Evolutionary conservation across 495 filamentous ascomycete genomes (phyloP).

Genomic region (Trichoderma erinaceum): DNA sequence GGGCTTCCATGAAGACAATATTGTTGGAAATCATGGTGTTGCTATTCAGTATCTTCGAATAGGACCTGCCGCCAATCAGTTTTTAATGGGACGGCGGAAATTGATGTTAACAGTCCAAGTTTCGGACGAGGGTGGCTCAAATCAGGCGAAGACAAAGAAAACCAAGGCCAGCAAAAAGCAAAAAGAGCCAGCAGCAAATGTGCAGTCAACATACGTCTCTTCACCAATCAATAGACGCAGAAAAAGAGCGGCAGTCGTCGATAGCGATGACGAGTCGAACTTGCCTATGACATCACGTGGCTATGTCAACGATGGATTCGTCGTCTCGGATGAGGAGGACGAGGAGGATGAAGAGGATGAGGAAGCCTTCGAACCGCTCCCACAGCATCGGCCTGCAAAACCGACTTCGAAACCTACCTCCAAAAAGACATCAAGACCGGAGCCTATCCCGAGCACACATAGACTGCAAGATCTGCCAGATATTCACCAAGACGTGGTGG

Average conservation of each 20-base stretch:
- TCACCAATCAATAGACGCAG: slow-evolving; percentile 59
- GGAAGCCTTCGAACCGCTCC: slow-evolving; percentile 55
- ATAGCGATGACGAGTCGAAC: slow-evolving; percentile 30
- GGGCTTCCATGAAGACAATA: slow-evolving; percentile 45
- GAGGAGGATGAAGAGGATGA: slow-evolving; percentile 21
- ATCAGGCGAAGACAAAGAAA: slow-evolving; percentile 19
- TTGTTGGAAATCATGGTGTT: slow-evolving; percentile 29
- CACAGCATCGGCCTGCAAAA: slow-evolving; percentile 34
- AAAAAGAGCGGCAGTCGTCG: slow-evolving; percentile 39
- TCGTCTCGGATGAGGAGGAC: slow-evolving; percentile 40
- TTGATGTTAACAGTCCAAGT: slow-evolving; percentile 31
- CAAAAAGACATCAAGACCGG: slow-evolving; percentile 11
- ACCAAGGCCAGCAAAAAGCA: slow-evolving; percentile 15
- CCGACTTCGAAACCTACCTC: slow-evolving; percentile 21
- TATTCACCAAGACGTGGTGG: slow-evolving; percentile 45
- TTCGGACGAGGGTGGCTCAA: slow-evolving; percentile 21
- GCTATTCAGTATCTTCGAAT: slow-evolving; percentile 43
- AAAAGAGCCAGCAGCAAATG: slow-evolving; percentile 11
- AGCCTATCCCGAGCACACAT: background rate
- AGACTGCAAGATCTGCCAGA: slow-evolving; percentile 44
- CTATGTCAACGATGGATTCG: slow-evolving; percentile 47
- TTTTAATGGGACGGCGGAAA: slow-evolving; percentile 26
- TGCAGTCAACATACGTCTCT: slow-evolving; percentile 71
- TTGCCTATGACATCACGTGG: slow-evolving; percentile 35
- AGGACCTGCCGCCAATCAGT: slow-evolving; percentile 26